Evolutionary conservation across 2,329 filamentous ascomycete genomes (phyloP).

Genomic region (Fusarium subtropicale): DNA sequence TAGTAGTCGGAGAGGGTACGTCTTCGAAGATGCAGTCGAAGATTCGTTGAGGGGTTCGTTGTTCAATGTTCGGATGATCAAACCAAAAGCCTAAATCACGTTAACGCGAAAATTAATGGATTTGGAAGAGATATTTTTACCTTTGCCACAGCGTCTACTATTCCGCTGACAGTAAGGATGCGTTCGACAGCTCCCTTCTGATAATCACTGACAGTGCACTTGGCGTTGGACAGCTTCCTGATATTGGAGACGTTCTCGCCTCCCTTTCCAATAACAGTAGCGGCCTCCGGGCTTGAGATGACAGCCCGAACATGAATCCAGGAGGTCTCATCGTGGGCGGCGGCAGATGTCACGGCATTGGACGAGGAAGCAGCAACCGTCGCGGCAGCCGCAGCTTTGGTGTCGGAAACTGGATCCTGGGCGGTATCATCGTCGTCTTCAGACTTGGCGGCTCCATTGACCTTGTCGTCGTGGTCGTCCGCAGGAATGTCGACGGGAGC

Average conservation of each 20-base stretch:
- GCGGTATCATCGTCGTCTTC: slow-evolving; percentile 46
- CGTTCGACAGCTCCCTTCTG: slow-evolving; percentile 96
- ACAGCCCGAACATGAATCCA: slow-evolving; percentile 98
- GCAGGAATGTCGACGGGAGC: slow-evolving; percentile 51
- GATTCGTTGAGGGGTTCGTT: slow-evolving; percentile 91
- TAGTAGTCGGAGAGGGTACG: slow-evolving; percentile 93
- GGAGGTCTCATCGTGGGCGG: slow-evolving; percentile 85
- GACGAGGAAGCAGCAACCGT: slow-evolving; percentile 53
- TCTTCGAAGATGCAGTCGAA: slow-evolving; percentile 94
- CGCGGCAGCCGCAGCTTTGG: slow-evolving; percentile 54
- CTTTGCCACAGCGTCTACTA: slow-evolving; percentile 97
- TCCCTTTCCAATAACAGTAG: slow-evolving; percentile 97
- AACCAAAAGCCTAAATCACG: slow-evolving; percentile 81
- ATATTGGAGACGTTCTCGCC: slow-evolving; percentile 99
- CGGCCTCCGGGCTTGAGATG: slow-evolving; percentile 96
- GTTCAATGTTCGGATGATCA: slow-evolving; percentile 98
- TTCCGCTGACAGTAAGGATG: slow-evolving; percentile 95
- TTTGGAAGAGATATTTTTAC: slow-evolving; percentile 60
- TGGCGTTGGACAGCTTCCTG: slow-evolving; percentile 91
- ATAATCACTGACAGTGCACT: slow-evolving; percentile 99
- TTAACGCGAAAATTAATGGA: slow-evolving; percentile 44
- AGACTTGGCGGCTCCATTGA: slow-evolving; percentile 61
- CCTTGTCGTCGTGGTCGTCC: slow-evolving; percentile 61
- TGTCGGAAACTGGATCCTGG: slow-evolving; percentile 53
- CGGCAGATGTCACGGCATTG: slow-evolving; percentile 59